Evolutionary conservation across 2,329 filamentous ascomycete genomes (phyloP).

Genomic region (Colletotrichum tofieldiae): DNA sequence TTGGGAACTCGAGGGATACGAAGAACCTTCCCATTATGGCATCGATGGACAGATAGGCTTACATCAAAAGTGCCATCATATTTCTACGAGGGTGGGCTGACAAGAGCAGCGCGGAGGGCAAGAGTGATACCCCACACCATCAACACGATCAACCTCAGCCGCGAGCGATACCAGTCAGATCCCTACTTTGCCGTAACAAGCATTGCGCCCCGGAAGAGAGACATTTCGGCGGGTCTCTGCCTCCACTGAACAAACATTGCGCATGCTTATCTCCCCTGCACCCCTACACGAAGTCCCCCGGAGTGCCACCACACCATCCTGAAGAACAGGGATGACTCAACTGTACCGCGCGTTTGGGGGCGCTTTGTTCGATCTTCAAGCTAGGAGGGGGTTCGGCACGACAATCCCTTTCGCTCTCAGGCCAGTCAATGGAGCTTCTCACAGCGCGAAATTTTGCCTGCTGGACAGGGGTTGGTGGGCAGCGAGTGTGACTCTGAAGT

Average conservation of each 20-base stretch:
- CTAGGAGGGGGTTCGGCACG: not conserved
- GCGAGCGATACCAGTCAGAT: not conserved
- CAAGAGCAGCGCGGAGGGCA: not conserved
- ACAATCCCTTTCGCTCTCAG: conserved; percentile 3
- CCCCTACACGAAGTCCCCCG: conserved; percentile 14
- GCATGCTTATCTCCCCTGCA: conserved; percentile 10
- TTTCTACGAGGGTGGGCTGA: not conserved
- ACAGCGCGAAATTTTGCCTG: conserved; percentile 1
- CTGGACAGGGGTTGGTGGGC: not conserved
- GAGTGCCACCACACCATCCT: not conserved
- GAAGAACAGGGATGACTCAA: conserved; percentile 1
- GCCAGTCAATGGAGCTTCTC: not conserved
- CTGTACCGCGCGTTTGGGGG: not conserved
- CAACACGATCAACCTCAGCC: no score
- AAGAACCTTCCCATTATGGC: conserved; percentile 26
- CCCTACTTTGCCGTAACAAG: not conserved
- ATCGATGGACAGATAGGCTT: conserved; percentile 23
- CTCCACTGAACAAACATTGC: conserved; percentile 24
- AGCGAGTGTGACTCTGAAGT: not conserved
- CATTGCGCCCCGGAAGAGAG: not conserved
- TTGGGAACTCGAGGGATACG: not conserved
- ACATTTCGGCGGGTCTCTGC: not conserved
- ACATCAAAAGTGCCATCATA: conserved; percentile 27
- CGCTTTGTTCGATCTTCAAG: conserved; percentile 10
- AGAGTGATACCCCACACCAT: not conserved